Percentiles rank a stretch among this genome's conserved stretches.
Conservation (phyloP, 176 grass and related monocot species). For the Eleusine coracana region DNA sequence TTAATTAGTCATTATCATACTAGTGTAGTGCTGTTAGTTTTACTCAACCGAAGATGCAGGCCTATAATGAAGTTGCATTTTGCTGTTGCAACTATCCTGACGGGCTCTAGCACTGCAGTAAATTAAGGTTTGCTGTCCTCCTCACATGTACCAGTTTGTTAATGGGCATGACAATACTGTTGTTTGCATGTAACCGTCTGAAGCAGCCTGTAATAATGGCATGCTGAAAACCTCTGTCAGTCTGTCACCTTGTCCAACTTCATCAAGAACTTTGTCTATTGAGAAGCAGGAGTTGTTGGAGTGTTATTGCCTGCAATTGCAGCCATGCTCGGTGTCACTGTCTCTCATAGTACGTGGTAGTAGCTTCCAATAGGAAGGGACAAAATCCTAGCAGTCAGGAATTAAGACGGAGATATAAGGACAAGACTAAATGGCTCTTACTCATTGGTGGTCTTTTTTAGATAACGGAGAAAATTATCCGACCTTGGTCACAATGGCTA, state of each 20-base stretch:
- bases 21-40: neutral
- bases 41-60: neutral
- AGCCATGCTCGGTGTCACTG: neutral
- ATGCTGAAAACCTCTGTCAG: neutral
- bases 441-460: no score
- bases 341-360: neutral
- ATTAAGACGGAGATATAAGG: neutral
- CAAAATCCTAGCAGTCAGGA: neutral
- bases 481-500: no score
- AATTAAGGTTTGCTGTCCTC: neutral
- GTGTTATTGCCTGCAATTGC: neutral
- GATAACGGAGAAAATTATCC: no score
- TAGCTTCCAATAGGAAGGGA: neutral
- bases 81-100: neutral
- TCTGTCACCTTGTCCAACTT: neutral
- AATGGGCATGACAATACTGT: neutral
- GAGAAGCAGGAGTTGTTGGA: neutral
- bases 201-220: neutral
- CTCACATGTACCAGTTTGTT: neutral
- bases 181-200: conserved; percentile 1
- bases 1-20: neutral
- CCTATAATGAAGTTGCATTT: neutral
- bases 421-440: neutral
- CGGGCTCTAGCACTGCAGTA: neutral
- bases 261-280: neutral